Percentiles rank a stretch among this genome's conserved stretches.
Evolutionary conservation across 768 basidiomycete genomes (phyloP).

Genomic region (Tylopilus rubrobrunneus): DNA sequence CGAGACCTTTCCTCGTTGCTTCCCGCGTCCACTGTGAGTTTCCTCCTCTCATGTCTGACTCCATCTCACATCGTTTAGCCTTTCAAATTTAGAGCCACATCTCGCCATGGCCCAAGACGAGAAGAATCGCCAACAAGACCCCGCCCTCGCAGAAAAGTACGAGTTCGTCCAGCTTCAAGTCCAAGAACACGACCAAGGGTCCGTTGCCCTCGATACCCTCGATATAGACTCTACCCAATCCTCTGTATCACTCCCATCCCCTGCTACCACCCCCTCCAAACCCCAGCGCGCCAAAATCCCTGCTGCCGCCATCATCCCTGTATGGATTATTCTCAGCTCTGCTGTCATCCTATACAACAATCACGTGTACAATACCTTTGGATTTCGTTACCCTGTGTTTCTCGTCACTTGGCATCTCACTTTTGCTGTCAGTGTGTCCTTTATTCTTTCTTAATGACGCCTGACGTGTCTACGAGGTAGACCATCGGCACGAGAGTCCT

Average conservation of each 20-base stretch:
- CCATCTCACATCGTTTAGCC: neutral
- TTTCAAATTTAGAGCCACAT: constrained; percentile 1
- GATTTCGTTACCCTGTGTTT: constrained; percentile 90
- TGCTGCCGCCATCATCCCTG: constrained; percentile 71
- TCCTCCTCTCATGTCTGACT: neutral
- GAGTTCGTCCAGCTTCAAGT: constrained; percentile 18
- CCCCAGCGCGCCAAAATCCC: constrained; percentile 52
- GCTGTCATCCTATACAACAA: constrained; percentile 97
- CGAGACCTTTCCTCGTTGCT: neutral
- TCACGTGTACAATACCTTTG: constrained; percentile 74
- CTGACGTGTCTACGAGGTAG: constrained; percentile 28
- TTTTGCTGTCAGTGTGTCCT: constrained; percentile 49
- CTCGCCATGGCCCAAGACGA: constrained; percentile 24
- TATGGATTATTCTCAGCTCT: constrained; percentile 91
- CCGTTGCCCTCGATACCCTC: neutral
- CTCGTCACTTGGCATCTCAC: constrained; percentile 83
- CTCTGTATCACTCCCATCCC: constrained; percentile 48
- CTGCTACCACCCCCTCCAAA: constrained; percentile 43
- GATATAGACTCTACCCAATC: constrained; percentile 4
- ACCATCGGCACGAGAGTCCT: constrained; percentile 84
- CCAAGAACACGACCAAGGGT: constrained; percentile 17
- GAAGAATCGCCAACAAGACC: constrained; percentile 14
- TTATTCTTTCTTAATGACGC: neutral
- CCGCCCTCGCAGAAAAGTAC: constrained; percentile 15
- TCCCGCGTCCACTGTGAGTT: constrained; percentile 8